A percentile compares a stretch with the other conserved stretches of the same genome.
These are phyloP conservation scores for Mycena belliarum DNA, from an alignment of 768 basidiomycete genomes.

Conservation along the genomic window DNA sequence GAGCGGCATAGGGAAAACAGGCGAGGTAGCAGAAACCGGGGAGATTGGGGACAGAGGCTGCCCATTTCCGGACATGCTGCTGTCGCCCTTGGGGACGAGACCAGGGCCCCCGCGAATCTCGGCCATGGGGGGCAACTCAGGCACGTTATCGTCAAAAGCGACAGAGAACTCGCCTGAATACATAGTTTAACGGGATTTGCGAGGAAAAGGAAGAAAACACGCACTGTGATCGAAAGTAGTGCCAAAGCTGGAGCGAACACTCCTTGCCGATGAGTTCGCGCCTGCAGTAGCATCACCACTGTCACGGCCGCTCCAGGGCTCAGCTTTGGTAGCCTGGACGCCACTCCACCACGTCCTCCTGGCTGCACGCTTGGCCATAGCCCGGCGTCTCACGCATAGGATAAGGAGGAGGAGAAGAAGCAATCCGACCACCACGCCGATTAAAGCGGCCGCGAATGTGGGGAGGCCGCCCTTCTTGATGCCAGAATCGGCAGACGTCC, in stretches of 20 bases:
- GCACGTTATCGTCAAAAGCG: slow-evolving; percentile 18
- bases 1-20: slow-evolving; percentile 25
- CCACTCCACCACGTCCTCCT: slow-evolving; percentile 11
- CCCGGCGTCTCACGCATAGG: slow-evolving; percentile 10
- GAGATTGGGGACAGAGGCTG: slow-evolving; percentile 19
- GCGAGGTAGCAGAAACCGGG: slow-evolving; percentile 13
- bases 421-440: slow-evolving; percentile 11
- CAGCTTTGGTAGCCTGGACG: not conserved
- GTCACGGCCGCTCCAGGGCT: not conserved
- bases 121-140: slow-evolving; percentile 51
- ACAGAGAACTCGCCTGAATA: slow-evolving; percentile 19
- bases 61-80: slow-evolving; percentile 12
- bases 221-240: slow-evolving; percentile 24
- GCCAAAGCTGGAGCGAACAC: slow-evolving; percentile 20
- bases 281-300: slow-evolving; percentile 17
- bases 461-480: slow-evolving; percentile 11
- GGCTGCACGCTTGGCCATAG: not conserved
- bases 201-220: not conserved
- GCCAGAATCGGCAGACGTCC: slow-evolving; percentile 3
- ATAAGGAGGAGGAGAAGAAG: slow-evolving; percentile 1
- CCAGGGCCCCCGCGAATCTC: slow-evolving; percentile 45
- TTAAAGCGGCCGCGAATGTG: not conserved
- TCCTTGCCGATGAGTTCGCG: slow-evolving; percentile 4
- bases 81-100: slow-evolving; percentile 21
- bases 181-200: not conserved